A percentile compares a stretch with the other conserved stretches of the same genome.
Conservation (phyloP, 2,329 filamentous ascomycete species). For the Huntiella abstrusa region DNA sequence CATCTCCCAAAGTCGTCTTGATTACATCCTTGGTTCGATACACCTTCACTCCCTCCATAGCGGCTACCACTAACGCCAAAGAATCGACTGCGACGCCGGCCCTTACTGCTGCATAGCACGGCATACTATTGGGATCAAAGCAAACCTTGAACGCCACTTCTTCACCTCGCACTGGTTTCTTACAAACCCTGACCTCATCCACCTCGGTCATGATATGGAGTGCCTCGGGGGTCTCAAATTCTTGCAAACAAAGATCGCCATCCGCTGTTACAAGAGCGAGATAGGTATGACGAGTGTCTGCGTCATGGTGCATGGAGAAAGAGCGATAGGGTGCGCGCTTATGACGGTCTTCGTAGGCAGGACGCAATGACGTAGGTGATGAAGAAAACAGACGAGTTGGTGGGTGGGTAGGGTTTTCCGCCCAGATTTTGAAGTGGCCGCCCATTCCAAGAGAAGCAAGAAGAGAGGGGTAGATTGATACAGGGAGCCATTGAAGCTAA, state of each 20-base stretch:
- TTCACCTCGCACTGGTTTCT: constrained; percentile 56
- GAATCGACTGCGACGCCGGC: constrained; percentile 69
- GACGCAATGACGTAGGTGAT: constrained; percentile 22
- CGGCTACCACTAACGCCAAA: constrained; percentile 65
- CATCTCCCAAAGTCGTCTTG: constrained; percentile 30
- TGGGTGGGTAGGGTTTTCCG: constrained; percentile 67
- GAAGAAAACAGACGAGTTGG: constrained; percentile 65
- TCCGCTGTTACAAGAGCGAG: constrained; percentile 71
- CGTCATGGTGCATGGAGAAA: constrained; percentile 67
- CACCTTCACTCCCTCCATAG: constrained; percentile 65
- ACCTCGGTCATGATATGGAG: constrained; percentile 64
- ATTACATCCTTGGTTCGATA: constrained; percentile 52
- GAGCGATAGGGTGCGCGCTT: constrained; percentile 50
- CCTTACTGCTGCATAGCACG: constrained; percentile 56
- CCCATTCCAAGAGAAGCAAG: constrained; percentile 79
- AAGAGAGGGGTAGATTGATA: constrained; percentile 69
- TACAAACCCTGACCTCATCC: constrained; percentile 13
- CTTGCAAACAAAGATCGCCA: constrained; percentile 60
- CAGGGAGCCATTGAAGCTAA: constrained; percentile 83
- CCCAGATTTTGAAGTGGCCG: constrained; percentile 75
- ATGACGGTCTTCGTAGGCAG: constrained; percentile 37
- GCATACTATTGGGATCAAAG: constrained; percentile 74
- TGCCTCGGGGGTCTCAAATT: constrained; percentile 70
- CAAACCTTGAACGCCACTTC: constrained; percentile 72
- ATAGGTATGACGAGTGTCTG: constrained; percentile 64